phyloP scores from a whole-genome alignment of 2,329 filamentous ascomycete genomes.

The Ascochyta koolunga region DNA sequence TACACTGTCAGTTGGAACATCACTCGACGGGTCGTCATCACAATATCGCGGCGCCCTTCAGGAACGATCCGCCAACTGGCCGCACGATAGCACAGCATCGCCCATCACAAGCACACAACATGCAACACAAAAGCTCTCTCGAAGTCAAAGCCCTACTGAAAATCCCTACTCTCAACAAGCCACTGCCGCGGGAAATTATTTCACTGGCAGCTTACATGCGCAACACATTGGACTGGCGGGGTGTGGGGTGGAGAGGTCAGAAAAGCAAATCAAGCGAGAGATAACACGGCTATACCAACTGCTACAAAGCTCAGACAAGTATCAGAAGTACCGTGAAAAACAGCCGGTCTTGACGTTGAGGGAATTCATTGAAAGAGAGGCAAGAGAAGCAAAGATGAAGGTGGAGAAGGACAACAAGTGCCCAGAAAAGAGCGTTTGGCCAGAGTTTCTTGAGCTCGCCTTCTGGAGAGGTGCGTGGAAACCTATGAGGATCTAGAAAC shows the following conservation, averaged over 20 bases:
- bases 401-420: conserved; percentile 30
- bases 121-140: conserved; percentile 38
- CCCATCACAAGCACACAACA: conserved; percentile 13
- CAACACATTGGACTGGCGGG: conserved; percentile 30
- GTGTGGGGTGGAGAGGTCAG: conserved; percentile 31
- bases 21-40: conserved; percentile 20
- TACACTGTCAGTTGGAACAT: conserved; percentile 30
- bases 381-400: conserved; percentile 20
- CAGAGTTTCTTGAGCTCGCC: conserved; percentile 54
- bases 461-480: conserved; percentile 54
- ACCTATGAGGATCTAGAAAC: too few relatives aligned
- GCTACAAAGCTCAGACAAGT: conserved; percentile 47
- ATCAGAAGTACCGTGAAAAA: conserved; percentile 54
- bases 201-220: conserved; percentile 31
- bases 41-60: conserved; percentile 44
- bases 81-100: conserved; percentile 37
- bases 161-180: conserved; percentile 30
- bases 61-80: conserved; percentile 51
- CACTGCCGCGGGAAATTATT: conserved; percentile 29
- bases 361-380: conserved; percentile 30
- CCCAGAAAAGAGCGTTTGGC: conserved; percentile 50
- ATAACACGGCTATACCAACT: conserved; percentile 37
- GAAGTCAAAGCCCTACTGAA: conserved; percentile 37
- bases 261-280: conserved; percentile 38
- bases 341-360: conserved; percentile 38